Percentiles rank a stretch among this genome's conserved stretches.
These are phyloP conservation scores for Pseudogymnoascus sp. DNA, from an alignment of 2,329 filamentous ascomycete genomes.

Conservation along the genomic window DNA sequence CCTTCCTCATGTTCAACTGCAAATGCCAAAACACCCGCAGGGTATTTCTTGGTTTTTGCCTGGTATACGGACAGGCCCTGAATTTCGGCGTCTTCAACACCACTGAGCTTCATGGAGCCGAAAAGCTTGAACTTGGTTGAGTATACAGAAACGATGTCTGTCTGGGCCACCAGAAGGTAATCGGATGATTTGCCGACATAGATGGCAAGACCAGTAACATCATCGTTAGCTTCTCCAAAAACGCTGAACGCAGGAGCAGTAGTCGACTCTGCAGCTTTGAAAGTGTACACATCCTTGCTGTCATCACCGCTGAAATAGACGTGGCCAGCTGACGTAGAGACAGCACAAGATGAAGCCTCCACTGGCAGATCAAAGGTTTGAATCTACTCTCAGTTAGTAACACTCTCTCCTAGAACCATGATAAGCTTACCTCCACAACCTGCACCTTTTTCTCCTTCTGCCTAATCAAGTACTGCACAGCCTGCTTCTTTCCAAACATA, in stretches of 20 bases:
- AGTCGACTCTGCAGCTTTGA: constrained; percentile 34
- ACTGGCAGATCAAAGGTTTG: constrained; percentile 36
- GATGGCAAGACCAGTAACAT: constrained; percentile 35
- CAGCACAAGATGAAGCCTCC: constrained; percentile 37
- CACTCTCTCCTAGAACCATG: background rate
- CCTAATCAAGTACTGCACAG: constrained; percentile 33
- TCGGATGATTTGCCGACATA: constrained; percentile 32
- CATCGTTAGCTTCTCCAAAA: constrained; percentile 31
- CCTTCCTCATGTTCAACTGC: constrained; percentile 35
- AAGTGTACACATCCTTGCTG: constrained; percentile 31
- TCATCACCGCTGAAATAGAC: constrained; percentile 37
- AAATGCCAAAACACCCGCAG: constrained; percentile 32
- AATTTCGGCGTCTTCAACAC: background rate
- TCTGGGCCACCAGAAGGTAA: constrained; percentile 36
- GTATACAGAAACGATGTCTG: constrained; percentile 34
- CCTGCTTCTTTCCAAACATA: constrained; percentile 37
- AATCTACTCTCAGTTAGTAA: constrained; percentile 34
- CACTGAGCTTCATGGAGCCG: constrained; percentile 31
- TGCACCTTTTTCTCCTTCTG: constrained; percentile 16
- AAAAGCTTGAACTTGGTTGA: constrained; percentile 29
- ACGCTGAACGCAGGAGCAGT: constrained; percentile 29
- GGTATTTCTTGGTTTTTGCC: background rate
- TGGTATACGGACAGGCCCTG: background rate
- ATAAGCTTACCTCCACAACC: background rate
- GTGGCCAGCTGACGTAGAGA: constrained; percentile 29